A percentile compares a stretch with the other conserved stretches of the same genome.
Evolutionary conservation across 345 rosid genomes (phyloP).

Genomic region (Arabis alpina): DNA sequence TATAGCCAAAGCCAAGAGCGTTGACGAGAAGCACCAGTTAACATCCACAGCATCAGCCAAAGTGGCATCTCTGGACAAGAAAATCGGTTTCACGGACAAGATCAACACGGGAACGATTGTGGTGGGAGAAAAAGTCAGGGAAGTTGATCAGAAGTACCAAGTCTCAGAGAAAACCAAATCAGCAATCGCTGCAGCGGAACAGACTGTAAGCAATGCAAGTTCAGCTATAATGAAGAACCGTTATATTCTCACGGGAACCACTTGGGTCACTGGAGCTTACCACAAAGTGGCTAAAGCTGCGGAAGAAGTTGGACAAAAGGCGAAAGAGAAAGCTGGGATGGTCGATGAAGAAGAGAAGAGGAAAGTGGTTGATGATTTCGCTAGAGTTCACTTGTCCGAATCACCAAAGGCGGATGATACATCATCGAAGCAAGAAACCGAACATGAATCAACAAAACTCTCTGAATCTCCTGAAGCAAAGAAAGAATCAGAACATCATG

Average conservation of each 20-base stretch:
- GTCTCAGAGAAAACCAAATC: slow-evolving; percentile 94
- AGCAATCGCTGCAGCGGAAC: slow-evolving; percentile 86
- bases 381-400: slow-evolving; percentile 81
- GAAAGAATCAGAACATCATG: slow-evolving; percentile 33
- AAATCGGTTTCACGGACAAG: slow-evolving; percentile 82
- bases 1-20: slow-evolving; percentile 76
- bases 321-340: slow-evolving; percentile 83
- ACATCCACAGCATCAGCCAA: slow-evolving; percentile 89
- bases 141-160: slow-evolving; percentile 92
- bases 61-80: slow-evolving; percentile 84
- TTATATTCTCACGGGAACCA: slow-evolving; percentile 70
- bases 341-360: slow-evolving; percentile 83
- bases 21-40: slow-evolving; percentile 90
- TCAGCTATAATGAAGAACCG: slow-evolving; percentile 95
- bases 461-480: slow-evolving; percentile 32
- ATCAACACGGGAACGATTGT: slow-evolving; percentile 72
- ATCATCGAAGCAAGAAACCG: slow-evolving; percentile 48
- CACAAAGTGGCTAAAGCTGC: slow-evolving; percentile 90
- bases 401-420: slow-evolving; percentile 56
- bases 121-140: slow-evolving; percentile 84
- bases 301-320: slow-evolving; percentile 92
- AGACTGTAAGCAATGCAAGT: slow-evolving; percentile 82
- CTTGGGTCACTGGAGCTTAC: slow-evolving; percentile 91
- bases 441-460: slow-evolving; percentile 24
- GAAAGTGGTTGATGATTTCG: slow-evolving; percentile 85